A percentile compares a stretch with the other conserved stretches of the same genome.
Conservation (phyloP, 108 stramenopile genomes). For the Epipyxis sp. region DNA sequence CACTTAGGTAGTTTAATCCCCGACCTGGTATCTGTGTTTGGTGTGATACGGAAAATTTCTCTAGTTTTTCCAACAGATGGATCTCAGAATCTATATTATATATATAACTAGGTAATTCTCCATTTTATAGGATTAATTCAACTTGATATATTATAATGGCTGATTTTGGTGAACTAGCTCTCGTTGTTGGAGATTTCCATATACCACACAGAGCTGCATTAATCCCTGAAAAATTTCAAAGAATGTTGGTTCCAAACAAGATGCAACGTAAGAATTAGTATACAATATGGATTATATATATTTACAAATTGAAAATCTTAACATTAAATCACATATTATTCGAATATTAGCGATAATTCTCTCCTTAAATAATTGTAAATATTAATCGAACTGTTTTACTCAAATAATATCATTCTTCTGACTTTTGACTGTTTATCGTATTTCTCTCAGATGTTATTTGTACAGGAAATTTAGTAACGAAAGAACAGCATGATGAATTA, state of each 20-base stretch:
- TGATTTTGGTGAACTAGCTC: constrained; percentile 58
- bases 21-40: too few relatives aligned
- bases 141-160: constrained; percentile 32
- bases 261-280: constrained; percentile 54
- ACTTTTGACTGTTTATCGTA: not conserved
- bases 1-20: too few relatives aligned
- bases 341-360: not conserved
- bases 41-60: too few relatives aligned
- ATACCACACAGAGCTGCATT: constrained; percentile 76
- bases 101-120: too few relatives aligned
- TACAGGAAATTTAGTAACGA: constrained; percentile 83
- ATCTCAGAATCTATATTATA: too few relatives aligned
- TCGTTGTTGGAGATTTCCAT: constrained; percentile 88
- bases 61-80: too few relatives aligned
- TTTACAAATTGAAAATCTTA: too few relatives aligned
- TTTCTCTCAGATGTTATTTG: constrained; percentile 82
- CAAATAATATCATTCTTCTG: not conserved
- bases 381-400: not conserved
- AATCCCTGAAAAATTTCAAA: constrained; percentile 89
- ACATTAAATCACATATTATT: not conserved
- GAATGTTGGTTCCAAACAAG: constrained; percentile 94
- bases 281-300: not conserved
- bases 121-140: not conserved
- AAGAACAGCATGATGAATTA: constrained; percentile 81
- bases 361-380: not conserved